Evolutionary conservation across 495 filamentous ascomycete species (phyloP), one percentile per base, ranked within the genome.

Genomic region (Pyrenula aspistea): DNA sequence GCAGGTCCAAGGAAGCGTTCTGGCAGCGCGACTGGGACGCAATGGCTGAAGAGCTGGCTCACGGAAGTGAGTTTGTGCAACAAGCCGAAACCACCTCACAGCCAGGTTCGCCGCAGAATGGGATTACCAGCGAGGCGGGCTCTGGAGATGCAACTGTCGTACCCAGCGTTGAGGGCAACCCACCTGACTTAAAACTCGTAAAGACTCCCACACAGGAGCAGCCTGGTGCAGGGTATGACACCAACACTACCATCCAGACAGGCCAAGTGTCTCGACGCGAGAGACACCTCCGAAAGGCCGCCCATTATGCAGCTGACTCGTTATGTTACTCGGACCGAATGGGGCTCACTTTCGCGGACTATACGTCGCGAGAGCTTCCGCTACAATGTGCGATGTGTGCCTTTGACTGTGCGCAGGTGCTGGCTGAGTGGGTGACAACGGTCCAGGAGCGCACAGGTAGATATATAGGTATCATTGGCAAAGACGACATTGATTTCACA

Each of bases 341-440:
- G 10, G 90, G 89, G 3, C 83, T 90, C 24, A 92, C 89, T 0
- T 95, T 91, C 66, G 87, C 89, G 3, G 86, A 95, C 59, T 84
- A 89, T 57, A 86, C 85, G 1, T 90, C 86, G 25, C 81, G 91
- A 24, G 93, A 97, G 63, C 76, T 98, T n/a, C 92, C 93, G 1
- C 75, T 97, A 23, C 91, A 95, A 61, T 91, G 90, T 12, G 89
- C 88, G 4, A 85, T 98, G 80, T 97, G 91, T 67, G 81, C 86
- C 12, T 95, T 96, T 66, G 93, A 98, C 63, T 97, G 93, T 63
- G 87, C 91, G n/a, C 90, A 95, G 64, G 90, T 98, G 0, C 83
- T 98, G 22, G 92, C 93, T 0, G 93, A 98, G 69, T 98, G 93
- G 93, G 81, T 94, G 49, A 87, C 87, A 12, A 95, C 92, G 0